These are phyloP conservation scores for Stachybotrys chlorohalonatus DNA, from an alignment of 2,329 filamentous ascomycete genomes.

Conservation along the genomic window DNA sequence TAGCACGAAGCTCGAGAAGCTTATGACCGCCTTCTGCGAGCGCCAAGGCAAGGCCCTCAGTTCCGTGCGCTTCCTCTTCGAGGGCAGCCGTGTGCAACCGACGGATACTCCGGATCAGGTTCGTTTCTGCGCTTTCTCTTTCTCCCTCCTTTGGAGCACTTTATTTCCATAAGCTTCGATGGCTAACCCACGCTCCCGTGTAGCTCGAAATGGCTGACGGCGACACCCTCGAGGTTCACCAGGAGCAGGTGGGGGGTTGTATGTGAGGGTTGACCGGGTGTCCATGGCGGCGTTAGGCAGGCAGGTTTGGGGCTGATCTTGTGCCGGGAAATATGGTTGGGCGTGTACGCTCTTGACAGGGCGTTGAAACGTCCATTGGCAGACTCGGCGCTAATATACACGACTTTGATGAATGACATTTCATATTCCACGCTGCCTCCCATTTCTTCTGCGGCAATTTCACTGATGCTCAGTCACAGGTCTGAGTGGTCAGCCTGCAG, in stretches of 20 bases:
- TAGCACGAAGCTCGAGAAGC: conserved; percentile 88
- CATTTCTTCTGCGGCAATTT: too few relatives aligned
- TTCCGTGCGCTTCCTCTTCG: conserved; percentile 90
- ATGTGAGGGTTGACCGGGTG: conserved; percentile 11
- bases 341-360: conserved; percentile 11
- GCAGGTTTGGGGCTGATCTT: conserved; percentile 8
- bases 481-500: too few relatives aligned
- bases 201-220: conserved; percentile 96
- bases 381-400: conserved; percentile 14
- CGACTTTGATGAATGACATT: conserved; percentile 1
- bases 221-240: conserved; percentile 93
- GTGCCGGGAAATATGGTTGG: conserved; percentile 7
- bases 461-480: too few relatives aligned
- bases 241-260: conserved; percentile 87
- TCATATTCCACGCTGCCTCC: too few relatives aligned
- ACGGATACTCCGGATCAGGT: conserved; percentile 88
- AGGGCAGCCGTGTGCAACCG: conserved; percentile 84
- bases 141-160: too few relatives aligned
- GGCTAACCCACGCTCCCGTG: not conserved
- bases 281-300: conserved; percentile 2
- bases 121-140: conserved; percentile 31
- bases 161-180: not conserved
- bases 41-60: conserved; percentile 79
- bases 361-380: conserved; percentile 5
- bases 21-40: conserved; percentile 98